Conservation (phyloP, 164 flowering plant species). For the Magnolia sinica region DNA sequence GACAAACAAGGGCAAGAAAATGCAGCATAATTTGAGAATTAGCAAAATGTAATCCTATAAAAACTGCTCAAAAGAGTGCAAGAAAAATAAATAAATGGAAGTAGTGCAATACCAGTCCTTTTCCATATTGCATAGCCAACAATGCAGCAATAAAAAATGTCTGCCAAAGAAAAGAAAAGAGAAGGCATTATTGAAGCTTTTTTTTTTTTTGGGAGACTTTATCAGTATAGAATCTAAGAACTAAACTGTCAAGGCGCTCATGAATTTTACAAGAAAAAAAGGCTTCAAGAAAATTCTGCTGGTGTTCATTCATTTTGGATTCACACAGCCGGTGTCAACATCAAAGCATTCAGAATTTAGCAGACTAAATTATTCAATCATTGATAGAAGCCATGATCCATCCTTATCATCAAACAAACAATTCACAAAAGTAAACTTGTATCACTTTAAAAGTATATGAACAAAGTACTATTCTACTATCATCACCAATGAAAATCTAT, state of each 20-base stretch:
- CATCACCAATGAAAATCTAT: too few relatives aligned
- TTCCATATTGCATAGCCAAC: conserved; percentile 95
- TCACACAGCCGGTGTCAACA: neutral
- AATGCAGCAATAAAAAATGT: conserved; percentile 97
- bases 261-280: neutral
- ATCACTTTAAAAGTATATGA: too few relatives aligned
- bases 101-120: conserved; percentile 61
- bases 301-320: neutral
- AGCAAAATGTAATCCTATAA: neutral
- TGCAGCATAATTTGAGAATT: neutral
- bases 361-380: neutral
- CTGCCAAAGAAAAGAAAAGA: conserved; percentile 33
- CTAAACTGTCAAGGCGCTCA: neutral
- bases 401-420: neutral
- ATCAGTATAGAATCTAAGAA: neutral
- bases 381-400: neutral
- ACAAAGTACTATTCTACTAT: too few relatives aligned
- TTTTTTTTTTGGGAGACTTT: neutral
- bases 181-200: neutral
- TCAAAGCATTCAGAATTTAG: neutral
- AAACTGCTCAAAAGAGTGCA: neutral
- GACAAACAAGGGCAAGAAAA: neutral
- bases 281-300: neutral
- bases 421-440: neutral
- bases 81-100: conserved; percentile 11